A percentile compares a stretch with the other conserved stretches of the same genome.
These are phyloP conservation scores for Botrytis sinoallii DNA, from an alignment of 2,329 filamentous ascomycete genomes.

Conservation along the genomic window DNA sequence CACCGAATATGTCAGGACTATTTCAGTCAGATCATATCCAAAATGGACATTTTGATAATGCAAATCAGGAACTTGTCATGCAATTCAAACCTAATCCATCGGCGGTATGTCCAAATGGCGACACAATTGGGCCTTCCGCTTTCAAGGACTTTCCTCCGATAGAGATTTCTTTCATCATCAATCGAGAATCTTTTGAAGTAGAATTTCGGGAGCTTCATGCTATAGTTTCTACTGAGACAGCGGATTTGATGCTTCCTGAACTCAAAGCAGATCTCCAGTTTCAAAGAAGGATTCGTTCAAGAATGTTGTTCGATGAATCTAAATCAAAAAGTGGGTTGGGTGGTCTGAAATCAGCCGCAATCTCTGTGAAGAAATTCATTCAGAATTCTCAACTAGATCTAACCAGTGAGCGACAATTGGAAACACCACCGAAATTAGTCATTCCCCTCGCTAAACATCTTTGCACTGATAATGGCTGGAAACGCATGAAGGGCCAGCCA, in stretches of 20 bases:
- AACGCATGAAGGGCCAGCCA: background rate
- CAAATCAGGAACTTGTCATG: conserved; percentile 25
- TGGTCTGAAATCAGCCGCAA: conserved; percentile 5
- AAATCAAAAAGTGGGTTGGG: background rate
- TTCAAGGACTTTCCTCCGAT: conserved; percentile 34
- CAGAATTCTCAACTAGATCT: conserved; percentile 26
- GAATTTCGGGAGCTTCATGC: conserved; percentile 28
- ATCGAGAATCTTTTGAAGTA: conserved; percentile 21
- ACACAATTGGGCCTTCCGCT: conserved; percentile 24
- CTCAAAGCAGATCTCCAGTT: conserved; percentile 36
- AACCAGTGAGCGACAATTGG: conserved; percentile 20
- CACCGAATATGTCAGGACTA: conserved; percentile 29
- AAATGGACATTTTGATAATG: background rate
- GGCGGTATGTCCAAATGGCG: conserved; percentile 11
- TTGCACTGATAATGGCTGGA: conserved; percentile 9
- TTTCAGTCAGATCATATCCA: conserved; percentile 4
- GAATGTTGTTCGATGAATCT: conserved; percentile 17
- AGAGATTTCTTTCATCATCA: conserved; percentile 33
- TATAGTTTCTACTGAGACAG: conserved; percentile 25
- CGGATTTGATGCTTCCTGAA: conserved; percentile 37
- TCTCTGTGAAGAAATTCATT: conserved; percentile 27
- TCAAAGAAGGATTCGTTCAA: conserved; percentile 29
- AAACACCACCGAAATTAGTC: conserved; percentile 31
- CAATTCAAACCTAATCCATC: conserved; percentile 36
- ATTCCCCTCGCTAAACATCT: conserved; percentile 34